Evolutionary conservation across 495 filamentous ascomycete species (phyloP).

Genomic region (Aspergillus nidulans): DNA sequence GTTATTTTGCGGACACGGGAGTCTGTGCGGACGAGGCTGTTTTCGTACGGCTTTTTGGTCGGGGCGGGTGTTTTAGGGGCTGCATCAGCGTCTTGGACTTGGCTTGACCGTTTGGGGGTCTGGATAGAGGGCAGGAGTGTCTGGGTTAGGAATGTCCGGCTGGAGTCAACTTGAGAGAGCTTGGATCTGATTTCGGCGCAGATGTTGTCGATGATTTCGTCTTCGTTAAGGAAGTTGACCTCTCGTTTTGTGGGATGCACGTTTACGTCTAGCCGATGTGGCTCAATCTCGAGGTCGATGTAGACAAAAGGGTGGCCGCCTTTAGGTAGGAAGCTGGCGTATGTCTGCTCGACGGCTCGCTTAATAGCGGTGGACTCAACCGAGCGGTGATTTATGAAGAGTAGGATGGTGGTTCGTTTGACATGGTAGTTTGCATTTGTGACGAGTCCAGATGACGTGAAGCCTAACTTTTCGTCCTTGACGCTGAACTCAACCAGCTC

Average conservation of each 20-base stretch:
- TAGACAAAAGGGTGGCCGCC: slow-evolving; percentile 94
- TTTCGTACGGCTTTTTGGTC: slow-evolving; percentile 69
- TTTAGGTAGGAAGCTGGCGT: slow-evolving; percentile 86
- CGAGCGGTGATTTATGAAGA: slow-evolving; percentile 98
- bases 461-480: slow-evolving; percentile 73
- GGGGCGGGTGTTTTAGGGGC: slow-evolving; percentile 38
- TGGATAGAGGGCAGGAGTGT: slow-evolving; percentile 69
- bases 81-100: slow-evolving; percentile 11
- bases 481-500: slow-evolving; percentile 77
- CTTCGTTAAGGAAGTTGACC: slow-evolving; percentile 97
- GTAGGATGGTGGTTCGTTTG: slow-evolving; percentile 80
- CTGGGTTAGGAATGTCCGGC: slow-evolving; percentile 91
- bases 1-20: slow-evolving; percentile 91
- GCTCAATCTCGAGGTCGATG: slow-evolving; percentile 89
- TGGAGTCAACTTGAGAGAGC: slow-evolving; percentile 86
- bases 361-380: slow-evolving; percentile 90
- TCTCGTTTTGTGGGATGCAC: slow-evolving; percentile 97
- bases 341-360: slow-evolving; percentile 87
- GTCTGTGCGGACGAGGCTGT: slow-evolving; percentile 88
- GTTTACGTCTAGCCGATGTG: slow-evolving; percentile 92
- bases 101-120: slow-evolving; percentile 30
- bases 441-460: slow-evolving; percentile 73
- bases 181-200: slow-evolving; percentile 76
- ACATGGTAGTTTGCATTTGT: slow-evolving; percentile 96
- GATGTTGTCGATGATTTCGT: slow-evolving; percentile 88